Evolutionary conservation across 306 rosid genomes (phyloP).

Genomic region (Purshia tridentata): DNA sequence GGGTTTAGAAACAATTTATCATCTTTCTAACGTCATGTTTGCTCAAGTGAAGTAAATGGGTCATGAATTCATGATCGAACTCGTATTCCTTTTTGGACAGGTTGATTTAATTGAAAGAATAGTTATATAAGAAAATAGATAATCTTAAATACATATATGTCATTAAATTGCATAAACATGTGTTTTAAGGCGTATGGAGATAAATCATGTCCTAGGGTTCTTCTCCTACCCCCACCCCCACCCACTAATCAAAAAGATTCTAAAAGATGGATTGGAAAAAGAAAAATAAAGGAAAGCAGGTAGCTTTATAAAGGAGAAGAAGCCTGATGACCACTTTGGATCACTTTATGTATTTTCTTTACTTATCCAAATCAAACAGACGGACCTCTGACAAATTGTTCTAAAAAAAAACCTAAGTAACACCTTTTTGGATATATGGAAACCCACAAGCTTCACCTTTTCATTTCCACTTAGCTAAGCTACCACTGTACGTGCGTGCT

Average conservation of each 20-base stretch:
- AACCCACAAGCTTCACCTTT: slow-evolving; percentile 37
- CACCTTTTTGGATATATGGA: slow-evolving; percentile 38
- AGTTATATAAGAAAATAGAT: too few relatives aligned
- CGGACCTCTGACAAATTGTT: slow-evolving; percentile 27
- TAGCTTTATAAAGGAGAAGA: slow-evolving; percentile 19
- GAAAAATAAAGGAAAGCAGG: slow-evolving; percentile 7
- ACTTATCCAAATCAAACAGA: slow-evolving; percentile 30
- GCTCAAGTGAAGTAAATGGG: too few relatives aligned
- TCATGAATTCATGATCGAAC: too few relatives aligned
- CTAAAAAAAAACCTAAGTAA: slow-evolving; percentile 32
- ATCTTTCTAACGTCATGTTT: too few relatives aligned
- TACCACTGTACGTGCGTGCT: slow-evolving; percentile 2
- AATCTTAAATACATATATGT: too few relatives aligned
- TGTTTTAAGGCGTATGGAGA: slow-evolving; percentile 19
- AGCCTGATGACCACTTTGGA: slow-evolving; percentile 4
- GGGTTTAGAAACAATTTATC: too few relatives aligned
- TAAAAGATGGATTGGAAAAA: slow-evolving; percentile 6
- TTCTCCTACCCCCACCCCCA: slow-evolving; percentile 24
- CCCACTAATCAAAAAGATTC: slow-evolving; percentile 30
- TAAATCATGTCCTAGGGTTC: slow-evolving; percentile 26
- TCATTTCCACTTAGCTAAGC: slow-evolving; percentile 27
- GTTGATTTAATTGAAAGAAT: too few relatives aligned
- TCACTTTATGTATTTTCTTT: slow-evolving; percentile 20
- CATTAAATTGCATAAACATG: slow-evolving; percentile 10
- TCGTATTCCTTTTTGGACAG: too few relatives aligned